Evolutionary conservation across 169 alveolate genomes (phyloP), one percentile per base, ranked within the genome.

Genomic region (Amoebophrya sp.): DNA sequence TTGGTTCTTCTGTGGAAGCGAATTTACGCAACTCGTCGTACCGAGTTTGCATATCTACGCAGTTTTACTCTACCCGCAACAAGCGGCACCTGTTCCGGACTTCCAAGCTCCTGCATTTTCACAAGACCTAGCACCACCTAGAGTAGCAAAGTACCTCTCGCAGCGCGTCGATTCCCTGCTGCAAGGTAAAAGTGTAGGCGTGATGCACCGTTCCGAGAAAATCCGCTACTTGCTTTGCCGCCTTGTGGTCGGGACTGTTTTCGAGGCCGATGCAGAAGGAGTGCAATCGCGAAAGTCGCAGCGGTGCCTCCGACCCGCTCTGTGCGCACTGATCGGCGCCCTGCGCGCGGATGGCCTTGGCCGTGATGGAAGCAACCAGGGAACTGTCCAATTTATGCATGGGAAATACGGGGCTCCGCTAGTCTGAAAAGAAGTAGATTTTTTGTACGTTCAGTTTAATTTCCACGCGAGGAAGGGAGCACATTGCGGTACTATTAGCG

Each of bases 331-430:
- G 23, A 35, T 18, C 92, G n/a, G 25, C 77, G 38, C 33, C 91
- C 18, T 90, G 89, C 92, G 83, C 40, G 89, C 66, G 91, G 25
- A 55, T 89, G 92, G 40, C 92, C 93, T 92, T 94, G 39, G 94
- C 91, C 89, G 95, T 94, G 77, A 96, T 95, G 23, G 97, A 93
- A 1, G 97, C 97, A 40, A 97, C 95, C 29, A 97, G 92, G 35
- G 97, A 95, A 0, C 97, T 94, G 92, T 97, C 98, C 53, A 97
- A 91, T n/a, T n/a, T n/a, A n/a, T n/a, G n/a, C n/a, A n/a, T n/a
- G n/a, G n/a, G n/a, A 23, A n/a, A n/a, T n/a, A n/a, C n/a, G n/a
- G n/a, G n/a, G n/a, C n/a, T n/a, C n/a, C n/a, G n/a, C n/a, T n/a
- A n/a, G n/a, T n/a, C n/a, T n/a, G n/a, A n/a, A n/a, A n/a, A n/a